Evolutionary conservation across 1,284 basidiomycete genomes (phyloP).

Genomic region (Cryptococcus amylolentus): DNA sequence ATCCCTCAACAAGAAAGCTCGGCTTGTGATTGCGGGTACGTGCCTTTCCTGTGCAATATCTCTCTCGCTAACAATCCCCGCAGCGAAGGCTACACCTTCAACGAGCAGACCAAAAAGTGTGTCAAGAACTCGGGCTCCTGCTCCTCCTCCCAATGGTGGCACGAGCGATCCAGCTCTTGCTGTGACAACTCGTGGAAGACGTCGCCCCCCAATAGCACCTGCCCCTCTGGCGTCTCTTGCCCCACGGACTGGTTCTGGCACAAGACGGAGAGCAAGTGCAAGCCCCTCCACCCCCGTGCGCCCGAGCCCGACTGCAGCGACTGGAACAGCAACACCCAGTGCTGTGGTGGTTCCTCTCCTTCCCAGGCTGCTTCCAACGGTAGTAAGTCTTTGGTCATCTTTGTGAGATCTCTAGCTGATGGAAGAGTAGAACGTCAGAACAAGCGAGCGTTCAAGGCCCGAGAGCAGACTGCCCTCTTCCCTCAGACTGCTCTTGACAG

Average conservation of each 20-base stretch:
- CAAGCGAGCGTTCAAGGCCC: constrained; percentile 25
- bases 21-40: constrained; percentile 40
- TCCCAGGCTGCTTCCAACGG: constrained; percentile 12
- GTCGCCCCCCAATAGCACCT: constrained; percentile 26
- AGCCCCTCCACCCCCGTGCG: constrained; percentile 27
- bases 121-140: constrained; percentile 21
- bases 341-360: constrained; percentile 25
- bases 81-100: constrained; percentile 31
- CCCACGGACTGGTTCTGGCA: constrained; percentile 47
- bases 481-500: constrained; percentile 33
- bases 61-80: not conserved
- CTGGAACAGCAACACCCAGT: constrained; percentile 34
- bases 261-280: constrained; percentile 26
- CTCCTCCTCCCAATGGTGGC: constrained; percentile 27
- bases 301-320: constrained; percentile 40
- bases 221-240: constrained; percentile 35
- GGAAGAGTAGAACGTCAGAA: not conserved
- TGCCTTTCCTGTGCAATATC: not conserved
- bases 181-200: constrained; percentile 26
- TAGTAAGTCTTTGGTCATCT: not conserved
- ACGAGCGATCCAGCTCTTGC: constrained; percentile 29
- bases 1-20: constrained; percentile 27
- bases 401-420: not conserved
- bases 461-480: constrained; percentile 20
- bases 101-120: constrained; percentile 29